These are phyloP conservation scores for Oryza coarctata DNA, from an alignment of 176 grass and related monocot genomes.

Conservation along the genomic window DNA sequence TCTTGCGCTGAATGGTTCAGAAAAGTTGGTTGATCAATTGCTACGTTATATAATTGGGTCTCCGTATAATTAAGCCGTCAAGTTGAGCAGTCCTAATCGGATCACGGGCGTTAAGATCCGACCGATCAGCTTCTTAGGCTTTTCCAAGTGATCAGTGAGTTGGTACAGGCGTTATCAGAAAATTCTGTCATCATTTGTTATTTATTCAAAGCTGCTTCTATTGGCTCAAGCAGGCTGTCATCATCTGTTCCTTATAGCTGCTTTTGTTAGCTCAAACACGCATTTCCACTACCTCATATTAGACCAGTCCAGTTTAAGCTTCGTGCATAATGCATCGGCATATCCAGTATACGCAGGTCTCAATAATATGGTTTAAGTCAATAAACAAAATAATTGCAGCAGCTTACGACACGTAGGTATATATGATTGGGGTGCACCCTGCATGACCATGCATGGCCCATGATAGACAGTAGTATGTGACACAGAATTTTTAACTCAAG, in stretches of 20 bases:
- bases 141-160: slow-evolving; percentile 29
- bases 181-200: not conserved
- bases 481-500: not conserved
- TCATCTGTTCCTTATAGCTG: not conserved
- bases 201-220: not conserved
- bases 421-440: not conserved
- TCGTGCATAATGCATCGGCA: not conserved
- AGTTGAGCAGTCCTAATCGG: not conserved
- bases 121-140: not conserved
- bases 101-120: not conserved
- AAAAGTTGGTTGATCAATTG: not conserved
- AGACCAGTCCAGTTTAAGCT: not conserved
- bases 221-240: not conserved
- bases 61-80: not conserved
- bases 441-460: not conserved
- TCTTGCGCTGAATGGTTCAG: not conserved
- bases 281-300: not conserved
- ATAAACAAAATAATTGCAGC: not conserved
- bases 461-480: not conserved
- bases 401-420: not conserved
- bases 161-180: not conserved
- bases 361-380: not conserved
- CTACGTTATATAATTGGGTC: not conserved
- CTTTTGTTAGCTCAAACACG: not conserved
- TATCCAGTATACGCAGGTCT: not conserved